phyloP scores from a whole-genome alignment of 805 yeast genomes.

The Ogataea salicorniae region DNA sequence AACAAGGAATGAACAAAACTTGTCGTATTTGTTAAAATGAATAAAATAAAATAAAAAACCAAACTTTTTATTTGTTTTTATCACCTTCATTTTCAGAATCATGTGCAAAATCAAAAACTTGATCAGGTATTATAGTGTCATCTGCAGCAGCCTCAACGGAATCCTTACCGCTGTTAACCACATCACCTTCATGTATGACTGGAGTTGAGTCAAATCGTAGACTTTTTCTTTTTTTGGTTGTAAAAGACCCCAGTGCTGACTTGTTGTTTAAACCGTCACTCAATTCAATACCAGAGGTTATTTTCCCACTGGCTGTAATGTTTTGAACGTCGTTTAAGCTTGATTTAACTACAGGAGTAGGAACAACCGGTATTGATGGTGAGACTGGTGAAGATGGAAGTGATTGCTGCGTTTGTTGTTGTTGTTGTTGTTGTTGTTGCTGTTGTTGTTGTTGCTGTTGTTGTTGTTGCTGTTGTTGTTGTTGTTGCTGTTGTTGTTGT shows the following conservation, averaged over 20 bases:
- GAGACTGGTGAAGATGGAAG: slow-evolving; percentile 7
- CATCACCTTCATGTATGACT: slow-evolving; percentile 7
- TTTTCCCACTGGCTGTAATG: slow-evolving; percentile 20
- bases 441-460: neutral
- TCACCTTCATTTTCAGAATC: neutral
- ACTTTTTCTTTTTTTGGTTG: slow-evolving; percentile 23
- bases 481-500: neutral
- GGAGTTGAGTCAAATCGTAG: slow-evolving; percentile 24
- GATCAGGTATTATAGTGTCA: neutral
- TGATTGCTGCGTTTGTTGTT: neutral
- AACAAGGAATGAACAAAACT: no score
- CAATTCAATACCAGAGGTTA: slow-evolving; percentile 12
- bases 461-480: neutral
- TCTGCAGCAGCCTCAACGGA: neutral
- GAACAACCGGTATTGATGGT: neutral
- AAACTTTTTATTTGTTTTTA: neutral
- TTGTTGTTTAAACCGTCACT: neutral
- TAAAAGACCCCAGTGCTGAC: neutral
- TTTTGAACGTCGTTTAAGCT: slow-evolving; percentile 17
- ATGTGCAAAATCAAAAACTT: neutral
- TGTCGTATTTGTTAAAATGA: no score
- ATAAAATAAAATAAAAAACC: no score
- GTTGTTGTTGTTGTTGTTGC: neutral
- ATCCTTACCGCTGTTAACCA: slow-evolving; percentile 1
- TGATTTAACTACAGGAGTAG: slow-evolving; percentile 4